phyloP scores from a whole-genome alignment of 805 yeast species.

The Candida verbasci region DNA sequence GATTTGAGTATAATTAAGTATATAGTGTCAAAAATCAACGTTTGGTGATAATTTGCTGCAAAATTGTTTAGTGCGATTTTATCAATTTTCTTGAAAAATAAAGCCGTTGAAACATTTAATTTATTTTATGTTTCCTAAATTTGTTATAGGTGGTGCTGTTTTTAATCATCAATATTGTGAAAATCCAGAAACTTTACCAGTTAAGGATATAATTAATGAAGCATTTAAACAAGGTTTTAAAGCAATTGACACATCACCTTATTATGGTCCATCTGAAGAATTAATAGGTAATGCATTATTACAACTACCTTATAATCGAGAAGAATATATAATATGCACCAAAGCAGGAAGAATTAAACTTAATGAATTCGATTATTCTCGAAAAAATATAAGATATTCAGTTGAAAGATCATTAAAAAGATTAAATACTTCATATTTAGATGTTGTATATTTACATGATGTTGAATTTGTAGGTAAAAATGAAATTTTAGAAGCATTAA shows the following conservation, averaged over 20 bases:
- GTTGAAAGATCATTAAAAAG: slow-evolving; percentile 65
- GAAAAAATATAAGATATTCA: slow-evolving; percentile 54
- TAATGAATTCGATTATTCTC: slow-evolving; percentile 72
- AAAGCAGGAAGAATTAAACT: slow-evolving; percentile 76
- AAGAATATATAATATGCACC: slow-evolving; percentile 66
- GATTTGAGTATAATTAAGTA: too few relatives aligned
- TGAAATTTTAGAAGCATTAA: slow-evolving; percentile 59
- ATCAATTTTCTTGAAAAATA: too few relatives aligned
- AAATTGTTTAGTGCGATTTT: too few relatives aligned
- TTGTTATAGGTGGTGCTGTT: slow-evolving; percentile 85
- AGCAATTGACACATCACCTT: slow-evolving; percentile 90
- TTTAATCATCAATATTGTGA: slow-evolving; percentile 76
- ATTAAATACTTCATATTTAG: slow-evolving; percentile 65
- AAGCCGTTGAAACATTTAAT: too few relatives aligned
- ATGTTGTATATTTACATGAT: slow-evolving; percentile 83
- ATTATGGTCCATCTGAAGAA: slow-evolving; percentile 84
- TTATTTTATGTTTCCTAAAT: slow-evolving; percentile 44
- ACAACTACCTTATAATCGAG: slow-evolving; percentile 44
- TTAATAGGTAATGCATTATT: slow-evolving; percentile 64
- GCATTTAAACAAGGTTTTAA: slow-evolving; percentile 68
- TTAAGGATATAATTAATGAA: slow-evolving; percentile 48
- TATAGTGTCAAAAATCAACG: too few relatives aligned
- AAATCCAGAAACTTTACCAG: slow-evolving; percentile 59
- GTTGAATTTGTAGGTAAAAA: slow-evolving; percentile 68
- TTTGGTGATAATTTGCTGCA: too few relatives aligned